These are phyloP conservation scores for Glycyrrhiza uralensis DNA, from an alignment of 306 rosid genomes.

Conservation along the genomic window DNA sequence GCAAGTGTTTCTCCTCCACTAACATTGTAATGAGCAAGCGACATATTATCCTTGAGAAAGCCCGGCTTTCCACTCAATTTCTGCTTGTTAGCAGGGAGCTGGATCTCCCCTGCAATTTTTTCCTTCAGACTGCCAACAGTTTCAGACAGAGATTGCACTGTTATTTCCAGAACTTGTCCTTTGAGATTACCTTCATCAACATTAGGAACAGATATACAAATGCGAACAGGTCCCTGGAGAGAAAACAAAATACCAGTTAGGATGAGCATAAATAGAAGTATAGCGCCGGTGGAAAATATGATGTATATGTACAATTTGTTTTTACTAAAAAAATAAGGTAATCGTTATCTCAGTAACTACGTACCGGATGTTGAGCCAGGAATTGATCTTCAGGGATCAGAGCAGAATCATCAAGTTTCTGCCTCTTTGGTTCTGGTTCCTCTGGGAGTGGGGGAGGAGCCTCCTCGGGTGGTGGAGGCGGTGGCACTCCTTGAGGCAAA, in stretches of 20 bases:
- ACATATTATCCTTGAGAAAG: constrained; percentile 90
- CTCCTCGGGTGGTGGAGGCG: constrained; percentile 92
- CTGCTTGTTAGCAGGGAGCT: constrained; percentile 98
- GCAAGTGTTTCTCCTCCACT: constrained; percentile 72
- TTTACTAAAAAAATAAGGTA: not conserved
- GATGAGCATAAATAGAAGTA: not conserved
- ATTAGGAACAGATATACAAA: constrained; percentile 75
- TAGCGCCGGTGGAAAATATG: not conserved
- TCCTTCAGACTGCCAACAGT: constrained; percentile 85
- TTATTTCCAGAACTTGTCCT: constrained; percentile 78
- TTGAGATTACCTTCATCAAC: constrained; percentile 92
- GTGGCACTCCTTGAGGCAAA: constrained; percentile 80
- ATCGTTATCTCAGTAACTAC: not conserved
- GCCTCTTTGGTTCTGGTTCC: constrained; percentile 94
- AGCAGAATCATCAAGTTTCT: constrained; percentile 77
- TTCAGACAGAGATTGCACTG: constrained; percentile 79
- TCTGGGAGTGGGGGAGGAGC: constrained; percentile 97
- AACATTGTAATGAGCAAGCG: constrained; percentile 87
- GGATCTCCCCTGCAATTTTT: constrained; percentile 94
- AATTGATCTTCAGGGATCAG: constrained; percentile 90
- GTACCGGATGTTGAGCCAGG: constrained; percentile 83
- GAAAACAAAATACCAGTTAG: constrained; percentile 17
- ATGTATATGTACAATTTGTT: not conserved
- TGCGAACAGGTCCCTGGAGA: constrained; percentile 69
- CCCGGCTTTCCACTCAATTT: constrained; percentile 96